These are phyloP conservation scores for Diaporthe sp. DNA, from an alignment of 2,329 filamentous ascomycete species.

Conservation along the genomic window DNA sequence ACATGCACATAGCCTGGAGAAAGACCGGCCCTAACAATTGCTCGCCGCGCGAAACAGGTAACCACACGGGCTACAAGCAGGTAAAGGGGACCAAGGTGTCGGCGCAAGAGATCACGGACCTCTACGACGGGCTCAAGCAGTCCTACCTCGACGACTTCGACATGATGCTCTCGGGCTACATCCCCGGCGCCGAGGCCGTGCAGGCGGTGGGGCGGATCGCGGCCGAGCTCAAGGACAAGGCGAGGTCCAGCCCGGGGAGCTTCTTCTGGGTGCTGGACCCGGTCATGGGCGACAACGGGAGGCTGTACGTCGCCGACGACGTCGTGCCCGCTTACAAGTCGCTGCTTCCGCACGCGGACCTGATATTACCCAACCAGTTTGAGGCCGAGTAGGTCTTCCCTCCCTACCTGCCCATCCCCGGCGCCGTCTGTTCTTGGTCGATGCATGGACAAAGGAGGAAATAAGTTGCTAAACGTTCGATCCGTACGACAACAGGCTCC, in stretches of 20 bases:
- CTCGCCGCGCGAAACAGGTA: slow-evolving; percentile 70
- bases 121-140: slow-evolving; percentile 87
- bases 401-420: neutral
- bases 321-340: slow-evolving; percentile 92
- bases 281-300: slow-evolving; percentile 97
- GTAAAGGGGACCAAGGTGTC: slow-evolving; percentile 87
- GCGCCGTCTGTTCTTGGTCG: neutral
- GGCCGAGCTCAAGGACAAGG: slow-evolving; percentile 79
- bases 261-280: slow-evolving; percentile 99
- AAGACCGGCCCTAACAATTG: slow-evolving; percentile 4
- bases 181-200: slow-evolving; percentile 88
- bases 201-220: slow-evolving; percentile 88
- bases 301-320: slow-evolving; percentile 90
- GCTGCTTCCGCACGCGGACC: slow-evolving; percentile 83
- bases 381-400: slow-evolving; percentile 83
- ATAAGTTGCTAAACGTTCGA: neutral
- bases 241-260: slow-evolving; percentile 73
- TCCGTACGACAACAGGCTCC: slow-evolving; percentile 67
- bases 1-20: neutral
- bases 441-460: slow-evolving; percentile 21
- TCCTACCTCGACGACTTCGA: slow-evolving; percentile 91
- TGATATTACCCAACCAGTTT: slow-evolving; percentile 97
- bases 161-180: slow-evolving; percentile 94
- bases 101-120: slow-evolving; percentile 83
- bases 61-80: slow-evolving; percentile 93